phyloP scores from a whole-genome alignment of 192 early-diverging fungal species.

The Podila clonocystis region DNA sequence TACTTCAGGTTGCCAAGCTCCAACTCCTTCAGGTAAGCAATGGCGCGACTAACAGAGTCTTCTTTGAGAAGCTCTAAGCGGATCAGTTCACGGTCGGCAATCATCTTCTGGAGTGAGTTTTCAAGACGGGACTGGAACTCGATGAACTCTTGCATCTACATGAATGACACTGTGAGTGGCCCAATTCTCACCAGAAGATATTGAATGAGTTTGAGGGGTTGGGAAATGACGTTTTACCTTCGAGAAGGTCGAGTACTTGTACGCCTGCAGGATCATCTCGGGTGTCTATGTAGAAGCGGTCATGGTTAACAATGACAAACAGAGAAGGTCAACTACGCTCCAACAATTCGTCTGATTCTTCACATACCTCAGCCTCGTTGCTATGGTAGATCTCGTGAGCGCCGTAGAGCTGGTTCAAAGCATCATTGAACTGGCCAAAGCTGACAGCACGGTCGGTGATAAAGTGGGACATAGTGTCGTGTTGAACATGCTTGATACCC shows the following conservation, averaged over 20 bases:
- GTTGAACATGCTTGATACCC: slow-evolving; percentile 93
- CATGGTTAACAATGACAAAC: neutral
- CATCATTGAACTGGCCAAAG: slow-evolving; percentile 60
- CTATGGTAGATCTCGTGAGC: slow-evolving; percentile 79
- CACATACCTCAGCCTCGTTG: slow-evolving; percentile 76
- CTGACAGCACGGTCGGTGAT: slow-evolving; percentile 68
- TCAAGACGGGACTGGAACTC: slow-evolving; percentile 79
- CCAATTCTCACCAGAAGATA: neutral
- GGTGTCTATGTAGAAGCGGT: slow-evolving; percentile 66
- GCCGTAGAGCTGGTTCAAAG: slow-evolving; percentile 64
- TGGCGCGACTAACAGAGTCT: slow-evolving; percentile 56
- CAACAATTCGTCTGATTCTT: neutral
- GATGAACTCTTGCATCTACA: slow-evolving; percentile 87
- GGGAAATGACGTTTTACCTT: slow-evolving; percentile 60
- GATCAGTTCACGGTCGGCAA: slow-evolving; percentile 71
- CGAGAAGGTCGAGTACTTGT: slow-evolving; percentile 86
- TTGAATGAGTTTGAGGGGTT: neutral
- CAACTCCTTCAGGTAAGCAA: slow-evolving; percentile 64
- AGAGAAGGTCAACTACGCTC: neutral
- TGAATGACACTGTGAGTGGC: neutral
- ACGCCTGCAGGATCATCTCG: slow-evolving; percentile 87
- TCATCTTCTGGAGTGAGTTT: slow-evolving; percentile 78
- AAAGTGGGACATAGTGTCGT: slow-evolving; percentile 86
- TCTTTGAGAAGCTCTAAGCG: slow-evolving; percentile 69
- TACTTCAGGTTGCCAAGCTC: slow-evolving; percentile 64